Base-by-base conservation (phyloP, 2,329 filamentous ascomycete genomes). In the Rutstroemia sp. region DNA sequence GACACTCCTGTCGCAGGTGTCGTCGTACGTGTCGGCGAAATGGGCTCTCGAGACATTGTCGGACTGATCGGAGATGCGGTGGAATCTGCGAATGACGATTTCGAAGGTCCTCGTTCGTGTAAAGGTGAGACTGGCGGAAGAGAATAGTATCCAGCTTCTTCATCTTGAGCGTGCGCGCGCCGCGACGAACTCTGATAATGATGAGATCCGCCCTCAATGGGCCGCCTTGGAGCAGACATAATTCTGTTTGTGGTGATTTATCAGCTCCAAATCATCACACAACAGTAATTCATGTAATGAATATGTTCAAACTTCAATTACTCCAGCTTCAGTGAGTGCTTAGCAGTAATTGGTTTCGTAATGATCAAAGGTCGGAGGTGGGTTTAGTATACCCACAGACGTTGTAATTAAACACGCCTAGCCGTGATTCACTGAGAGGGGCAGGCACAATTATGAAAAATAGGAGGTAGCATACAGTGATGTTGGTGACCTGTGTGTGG, bases 151-250 rank as follows among this genome's bases (percentile, higher is more conserved):
- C 81, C 84, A 39, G 84, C 76, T 70, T 95, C 90, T 65, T 88
- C 75, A 68, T 95, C 89, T 57, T 79, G 79, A 48, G 83, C 81
- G 57, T 80, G 80, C 52, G 75, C 76, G 64, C 86, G 83, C 66
- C 87, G 82, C 54, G 84, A 82, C 25, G 82, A 79, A 45, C 87
- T 86, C 61, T 84, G 83, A 64, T 86, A 80, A 71, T 88, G 89
- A 57, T 81, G 75, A 66, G 76, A 79, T 66, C 80, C 68, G 47
- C 76, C 78, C 63, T 79, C 79, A 67, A 64, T 58, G 17, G 61
- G 63, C 19, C 63, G 60, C 69, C 81, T 76, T 61, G 81, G 80
- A 62, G 82, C 77, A 73, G 81, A 82, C 82, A 86, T 85, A 12
- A 52, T 59, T 65, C 67, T 69, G 50, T n/a, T 58, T 21, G 41